Evolutionary conservation across 2,329 filamentous ascomycete species (phyloP), one percentile per base, ranked within the genome.

Genomic region (Pyrenophora graminea): DNA sequence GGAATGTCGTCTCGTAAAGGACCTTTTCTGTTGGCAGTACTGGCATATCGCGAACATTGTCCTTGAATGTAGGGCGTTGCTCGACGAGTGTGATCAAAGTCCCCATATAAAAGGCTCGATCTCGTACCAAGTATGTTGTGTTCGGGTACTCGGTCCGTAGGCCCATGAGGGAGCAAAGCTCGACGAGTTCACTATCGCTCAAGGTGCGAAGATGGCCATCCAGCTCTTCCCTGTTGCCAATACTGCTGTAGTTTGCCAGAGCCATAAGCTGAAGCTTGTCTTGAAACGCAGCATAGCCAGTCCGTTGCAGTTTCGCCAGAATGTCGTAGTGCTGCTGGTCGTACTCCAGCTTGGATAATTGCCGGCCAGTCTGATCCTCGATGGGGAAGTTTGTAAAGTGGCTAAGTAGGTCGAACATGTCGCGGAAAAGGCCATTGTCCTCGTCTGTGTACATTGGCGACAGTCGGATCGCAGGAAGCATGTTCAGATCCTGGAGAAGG

Each of bases 381-480:
- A 99, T 89, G 0, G 90, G 85, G 65, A 99, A 99, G 66, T 88
- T 81, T 15, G 88, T 86, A 71, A 94, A 99, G 72, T 97, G 94
- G 44, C 85, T 83, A 19, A 99, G 79, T n/a, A 99, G 80, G 10
- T 81, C 77, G 68, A 85, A 85, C 30, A 97, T 83, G 59, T 97
- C 92, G 45, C 91, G 86, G 55, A 99, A 78, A 1, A 97, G 80
- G 12, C 80, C 82, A 62, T 91, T 91, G 6, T 86, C 83, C 56
- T 90, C 86, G 48, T 88, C 83, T 48, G 86, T 85, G 65, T 88
- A 95, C 64, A 93, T 76, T 1, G 88, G 87, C 1, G 93, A 97
- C 15, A 96, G 76, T 40, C 82, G 83, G 63, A 97, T 85, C 8
- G 89, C 84, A 1, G 93, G 80, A 23, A 97, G 75, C 18, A 96